Evolutionary conservation across 352 stramenopile genomes (phyloP).

Genomic region (Globisporangium polare): DNA sequence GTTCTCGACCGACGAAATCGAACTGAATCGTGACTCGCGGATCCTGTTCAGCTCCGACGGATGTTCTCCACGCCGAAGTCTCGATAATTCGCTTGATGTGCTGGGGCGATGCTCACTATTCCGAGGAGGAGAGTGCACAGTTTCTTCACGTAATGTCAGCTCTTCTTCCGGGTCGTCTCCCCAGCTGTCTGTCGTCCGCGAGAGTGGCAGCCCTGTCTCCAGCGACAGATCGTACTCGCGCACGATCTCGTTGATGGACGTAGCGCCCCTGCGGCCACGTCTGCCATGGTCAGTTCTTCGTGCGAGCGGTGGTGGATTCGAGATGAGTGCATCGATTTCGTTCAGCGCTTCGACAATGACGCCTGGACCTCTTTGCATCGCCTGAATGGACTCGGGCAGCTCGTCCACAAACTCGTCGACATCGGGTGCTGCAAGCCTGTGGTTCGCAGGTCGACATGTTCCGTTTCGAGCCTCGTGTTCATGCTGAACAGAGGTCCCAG

Average conservation of each 20-base stretch:
- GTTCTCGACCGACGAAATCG: constrained; percentile 6
- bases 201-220: constrained; percentile 51
- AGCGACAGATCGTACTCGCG: constrained; percentile 43
- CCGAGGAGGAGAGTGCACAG: not conserved
- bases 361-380: constrained; percentile 31
- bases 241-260: constrained; percentile 33
- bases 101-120: not conserved
- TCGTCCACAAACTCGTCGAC: constrained; percentile 20
- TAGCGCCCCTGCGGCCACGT: not conserved
- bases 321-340: constrained; percentile 50
- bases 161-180: constrained; percentile 30
- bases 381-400: constrained; percentile 27
- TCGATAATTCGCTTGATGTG: not conserved
- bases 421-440: constrained; percentile 12
- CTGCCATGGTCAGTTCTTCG: constrained; percentile 12
- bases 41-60: constrained; percentile 8
- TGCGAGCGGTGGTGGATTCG: constrained; percentile 13
- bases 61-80: constrained; percentile 1
- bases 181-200: constrained; percentile 59
- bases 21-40: constrained; percentile 11
- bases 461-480: constrained; percentile 12
- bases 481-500: constrained; percentile 5
- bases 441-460: constrained; percentile 5
- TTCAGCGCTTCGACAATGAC: constrained; percentile 42
- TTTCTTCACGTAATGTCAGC: not conserved